Evolutionary conservation across 768 basidiomycete species (phyloP), one percentile per base, ranked within the genome.

Genomic region (Nidularia pulvinata): DNA sequence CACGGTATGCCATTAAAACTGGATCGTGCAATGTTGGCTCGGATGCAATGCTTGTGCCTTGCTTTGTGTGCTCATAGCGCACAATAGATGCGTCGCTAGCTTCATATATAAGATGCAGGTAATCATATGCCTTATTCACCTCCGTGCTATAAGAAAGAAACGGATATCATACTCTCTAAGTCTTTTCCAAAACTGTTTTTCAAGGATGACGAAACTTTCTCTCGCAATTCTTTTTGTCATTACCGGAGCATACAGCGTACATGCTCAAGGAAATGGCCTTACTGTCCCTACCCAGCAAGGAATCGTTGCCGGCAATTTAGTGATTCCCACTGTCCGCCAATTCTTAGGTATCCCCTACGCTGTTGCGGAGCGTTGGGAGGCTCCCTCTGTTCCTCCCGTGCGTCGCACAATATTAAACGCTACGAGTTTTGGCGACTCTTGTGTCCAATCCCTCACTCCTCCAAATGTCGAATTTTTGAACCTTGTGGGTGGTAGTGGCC

Each of bases 271-370:
- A 22, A 22, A 7, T 35, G 68, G 66, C 7, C 49, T 68, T 33
- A 51, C 57, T 2, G 66, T 72, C 7, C 45, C 55, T 30, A 73
- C 73, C 2, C 55, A 58, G 16, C 69, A 71, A 55, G 73, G 72
- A 1, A 46, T 50, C 33, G 70, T 73, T 19, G 44, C 59, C 49
- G 72, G 72, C 1, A 65, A 63, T 6, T 52, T 63, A 7, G 52
- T 51, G 6, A 43, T 57, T 11, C 59, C 66, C 7, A 59, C 52
- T 14, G 71, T 75, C 4, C 67, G 70, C 22, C 67, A 65, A 37
- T 74, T 72, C 52, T 60, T 73, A 3, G 71, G 71, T 4, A 57
- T 71, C 4, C 71, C 71, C 1, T 74, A 64, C 51, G 72, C 71
- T 5, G 61, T 61, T 4, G 73, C 69, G 10, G 51, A 54, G 9